Base-by-base conservation (phyloP, 2,329 filamentous ascomycete genomes). In the Phialocephala sp. region DNA sequence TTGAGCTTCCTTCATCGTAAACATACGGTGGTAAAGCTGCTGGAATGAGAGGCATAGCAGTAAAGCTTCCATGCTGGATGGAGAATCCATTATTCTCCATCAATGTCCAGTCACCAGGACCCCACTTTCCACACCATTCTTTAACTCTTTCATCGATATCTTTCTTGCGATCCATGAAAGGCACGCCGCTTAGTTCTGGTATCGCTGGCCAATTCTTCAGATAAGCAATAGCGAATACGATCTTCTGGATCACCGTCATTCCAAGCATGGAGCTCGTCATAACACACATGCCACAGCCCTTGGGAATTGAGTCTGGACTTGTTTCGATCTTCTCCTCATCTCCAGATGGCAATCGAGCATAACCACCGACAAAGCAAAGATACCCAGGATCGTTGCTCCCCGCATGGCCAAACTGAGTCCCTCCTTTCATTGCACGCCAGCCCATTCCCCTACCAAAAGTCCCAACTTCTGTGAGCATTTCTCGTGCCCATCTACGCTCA, bases 371-470 rank as follows among this genome's bases (percentile, higher is more conserved):
- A 45, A 60, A 56, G 45, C 60, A 68, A 35, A 43, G 22, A 54
- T 60, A 68, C 9, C 67, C 67, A 1, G 67, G 67, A 11, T 58
- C 15, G 45, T 68, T 68, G 15, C 27, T 24, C 20, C 67, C 67
- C 1, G 27, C 39, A 61, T 68, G 67, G 8, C n/a, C 54, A 64
- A 66, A 66, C 15, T 36, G 9, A 37, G 54, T 47, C 0, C 43
- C 63, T 14, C 37, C 56, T 20, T 60, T 59, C 47, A 57, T 60
- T 1, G 59, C 56, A 18, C 35, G 12, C 67, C 67, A 68, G n/a
- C n/a, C n/a, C n/a, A n/a, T n/a, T 24, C 64, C 64, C 2, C 65
- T 20, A 8, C 47, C 50, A n/a, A 60, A 63, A n/a, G 52, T 32
- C 8, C 35, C 52, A 22, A 65, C 56, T 57, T 66, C 67, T 35